Conservation (phyloP, 345 rosid genomes). For the Gynandropsis gynandra region DNA sequence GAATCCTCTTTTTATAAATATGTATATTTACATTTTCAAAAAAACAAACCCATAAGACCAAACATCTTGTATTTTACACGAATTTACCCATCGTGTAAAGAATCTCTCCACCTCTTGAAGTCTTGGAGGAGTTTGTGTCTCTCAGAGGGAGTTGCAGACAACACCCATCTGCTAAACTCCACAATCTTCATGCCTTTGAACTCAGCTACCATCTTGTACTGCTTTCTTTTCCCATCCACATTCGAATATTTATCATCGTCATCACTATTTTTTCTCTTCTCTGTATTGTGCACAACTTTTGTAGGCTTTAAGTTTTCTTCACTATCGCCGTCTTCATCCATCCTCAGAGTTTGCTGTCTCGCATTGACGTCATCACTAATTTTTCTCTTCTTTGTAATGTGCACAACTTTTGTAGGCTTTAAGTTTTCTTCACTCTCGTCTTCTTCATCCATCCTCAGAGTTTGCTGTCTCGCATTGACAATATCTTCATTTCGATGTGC, state of each 20-base stretch:
- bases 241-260: conserved; percentile 23
- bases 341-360: conserved; percentile 12
- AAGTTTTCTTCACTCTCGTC: conserved; percentile 14
- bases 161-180: conserved; percentile 74
- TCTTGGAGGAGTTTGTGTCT: conserved; percentile 45
- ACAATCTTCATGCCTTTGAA: conserved; percentile 60
- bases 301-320: conserved; percentile 11
- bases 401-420: conserved; percentile 1
- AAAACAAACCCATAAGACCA: too few species aligned
- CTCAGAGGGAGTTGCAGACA: conserved; percentile 41
- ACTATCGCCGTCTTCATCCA: conserved; percentile 9
- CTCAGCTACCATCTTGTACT: conserved; percentile 45
- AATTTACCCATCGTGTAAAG: conserved; percentile 26
- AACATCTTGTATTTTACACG: too few species aligned
- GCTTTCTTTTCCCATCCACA: conserved; percentile 37
- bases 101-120: conserved; percentile 40
- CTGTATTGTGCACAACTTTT: conserved; percentile 14
- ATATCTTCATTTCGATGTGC: conserved; percentile 79
- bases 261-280: conserved; percentile 14
- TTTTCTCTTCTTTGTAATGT: conserved; percentile 19
- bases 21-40: too few species aligned
- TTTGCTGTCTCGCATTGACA: conserved; percentile 34
- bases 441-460: conserved; percentile 13
- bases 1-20: too few species aligned
- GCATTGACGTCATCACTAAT: conserved; percentile 36